Evolutionary conservation across 2,329 filamentous ascomycete genomes (phyloP), one percentile per base, ranked within the genome.

Genomic region (Exophiala sideris): DNA sequence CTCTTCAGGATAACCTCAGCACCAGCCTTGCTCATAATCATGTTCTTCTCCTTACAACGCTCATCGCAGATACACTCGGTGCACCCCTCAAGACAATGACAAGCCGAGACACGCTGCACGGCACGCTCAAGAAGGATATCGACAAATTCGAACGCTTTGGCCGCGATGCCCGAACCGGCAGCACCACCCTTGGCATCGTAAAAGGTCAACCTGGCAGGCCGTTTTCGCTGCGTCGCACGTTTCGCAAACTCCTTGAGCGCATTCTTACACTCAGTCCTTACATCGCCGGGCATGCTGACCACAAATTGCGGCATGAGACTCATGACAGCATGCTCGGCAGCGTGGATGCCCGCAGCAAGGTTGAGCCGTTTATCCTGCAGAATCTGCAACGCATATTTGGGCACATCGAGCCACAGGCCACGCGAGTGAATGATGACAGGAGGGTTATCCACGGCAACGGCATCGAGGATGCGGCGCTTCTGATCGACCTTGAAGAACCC

Each of bases 401-500:
- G 92, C 2, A 99, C 84, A 67, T 97, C 92, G 11, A 97, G 81
- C 94, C 94, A 99, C 84, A 96, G 89, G 36, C 91, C 94, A 68
- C 94, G 95, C 64, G 84, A 88, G 66, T 86, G 81, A 3, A 91
- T 83, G 46, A 94, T 83, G 48, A 97, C 89, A 0, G 94, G 91
- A 2, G 92, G 91, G 62, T 96, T 96, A 68, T 96, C 89, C 18
- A 97, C 91, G 56, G 92, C 83, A 0, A 97, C 87, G 2, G 92
- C 92, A 68, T 99, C 94, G 11, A 97, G 81, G 53, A 97, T 89
- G 1, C 89, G 84, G 1, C 87, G 83, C 62, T 84, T 86, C 67
- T 86, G 87, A 71, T 97, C 91, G n/a, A 96, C 76, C 68, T 97
- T 97, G 80, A 96, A 97, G 75, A 94, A 99, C 1, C 94, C 94